These are phyloP conservation scores for Posidonia australis DNA, from an alignment of 106 monocot species.

Conservation along the genomic window DNA sequence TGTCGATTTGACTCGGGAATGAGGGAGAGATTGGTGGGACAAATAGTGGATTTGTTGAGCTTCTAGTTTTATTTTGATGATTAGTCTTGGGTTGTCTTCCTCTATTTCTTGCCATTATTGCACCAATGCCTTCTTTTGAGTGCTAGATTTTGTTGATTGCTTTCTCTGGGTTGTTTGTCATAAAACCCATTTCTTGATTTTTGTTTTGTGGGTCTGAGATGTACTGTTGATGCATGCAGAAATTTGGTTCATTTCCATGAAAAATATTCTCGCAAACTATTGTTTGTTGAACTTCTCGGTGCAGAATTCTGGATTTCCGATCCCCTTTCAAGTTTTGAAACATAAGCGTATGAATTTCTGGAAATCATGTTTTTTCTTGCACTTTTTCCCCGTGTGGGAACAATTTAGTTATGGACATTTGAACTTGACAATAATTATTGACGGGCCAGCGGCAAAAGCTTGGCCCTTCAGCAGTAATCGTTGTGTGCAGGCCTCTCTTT, in stretches of 20 bases:
- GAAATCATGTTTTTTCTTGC: neutral
- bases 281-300: neutral
- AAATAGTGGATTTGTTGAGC: neutral
- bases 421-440: too few relatives aligned
- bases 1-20: neutral
- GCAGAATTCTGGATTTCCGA: neutral
- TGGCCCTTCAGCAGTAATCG: too few relatives aligned
- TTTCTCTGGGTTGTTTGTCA: neutral
- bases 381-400: too few relatives aligned
- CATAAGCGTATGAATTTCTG: neutral
- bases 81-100: neutral
- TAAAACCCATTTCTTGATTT: too few relatives aligned
- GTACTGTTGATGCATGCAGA: neutral
- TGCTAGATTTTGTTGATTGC: neutral
- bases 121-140: neutral
- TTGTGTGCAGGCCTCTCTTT: too few relatives aligned
- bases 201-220: neutral
- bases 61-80: neutral
- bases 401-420: too few relatives aligned
- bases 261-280: neutral
- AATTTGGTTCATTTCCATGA: neutral
- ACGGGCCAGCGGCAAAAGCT: too few relatives aligned
- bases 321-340: neutral
- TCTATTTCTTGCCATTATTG: neutral
- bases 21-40: neutral